Base-by-base conservation (phyloP, 768 basidiomycete genomes). In the Leccinum longicurvipes region DNA sequence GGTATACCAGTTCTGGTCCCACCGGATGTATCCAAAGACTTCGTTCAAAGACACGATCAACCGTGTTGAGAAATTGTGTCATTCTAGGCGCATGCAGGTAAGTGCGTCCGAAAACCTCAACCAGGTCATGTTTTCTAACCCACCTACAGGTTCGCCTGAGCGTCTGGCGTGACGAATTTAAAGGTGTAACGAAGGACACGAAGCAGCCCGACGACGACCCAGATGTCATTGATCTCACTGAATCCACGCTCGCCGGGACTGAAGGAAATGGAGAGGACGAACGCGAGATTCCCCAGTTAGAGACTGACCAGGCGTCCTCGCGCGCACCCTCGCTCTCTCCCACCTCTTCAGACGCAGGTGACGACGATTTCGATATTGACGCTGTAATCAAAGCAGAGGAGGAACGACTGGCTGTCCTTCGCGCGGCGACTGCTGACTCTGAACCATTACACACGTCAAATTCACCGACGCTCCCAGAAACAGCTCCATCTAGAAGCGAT, bases 1-100 rank as follows among this genome's bases (percentile, higher is more conserved):
- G 58, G 75, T 89, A 32, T 98, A 98, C 68, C 93, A 94, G 65
- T 89, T 93, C 63, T 99, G 97, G 97, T 82, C 93, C 4, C 97
- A 98, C 74, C 82, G 81, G 63, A 78, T 99, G 78, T 95, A 89
- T 67, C 97, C 97, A 5, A 92, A 89, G 65, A 86, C 83, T 4
- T 85, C 87, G 39, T 97, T 98, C 70, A 78, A 79, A 45, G 94
- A 97, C 65, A 96, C 93, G 0, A 84, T 96, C 6, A 74, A 83
- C 29, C 80, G 88, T 10, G 83, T 98, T 10, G 96, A 99, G 76
- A 91, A 87, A 63, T 71, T 97, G 11, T 97, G 92, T 66, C 89
- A 90, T 61, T 86, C 89, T 6, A 84, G 84, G 50, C 82, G 89
- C 14, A 89, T 98, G 86, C 81, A 88, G 73, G 96, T 97, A 66